phyloP scores from a whole-genome alignment of 805 yeast genomes.

The Candida khao-thaluensis region DNA sequence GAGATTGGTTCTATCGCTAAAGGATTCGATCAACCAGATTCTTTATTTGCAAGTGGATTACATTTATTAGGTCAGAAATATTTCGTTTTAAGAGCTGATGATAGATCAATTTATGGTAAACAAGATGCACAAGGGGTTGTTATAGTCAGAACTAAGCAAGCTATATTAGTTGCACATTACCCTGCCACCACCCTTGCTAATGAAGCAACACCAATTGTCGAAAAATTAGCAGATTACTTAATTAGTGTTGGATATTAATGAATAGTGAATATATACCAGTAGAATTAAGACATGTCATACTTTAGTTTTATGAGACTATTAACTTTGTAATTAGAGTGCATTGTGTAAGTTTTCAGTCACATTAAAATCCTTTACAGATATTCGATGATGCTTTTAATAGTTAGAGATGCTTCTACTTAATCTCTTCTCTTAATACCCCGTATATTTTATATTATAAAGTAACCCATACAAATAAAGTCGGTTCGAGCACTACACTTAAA shows the following conservation, averaged over 20 bases:
- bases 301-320: too few relatives aligned
- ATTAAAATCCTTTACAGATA: too few relatives aligned
- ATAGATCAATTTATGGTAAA: conserved; percentile 91
- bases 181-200: conserved; percentile 90
- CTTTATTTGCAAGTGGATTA: conserved; percentile 81
- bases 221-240: conserved; percentile 92
- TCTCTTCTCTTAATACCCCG: too few relatives aligned
- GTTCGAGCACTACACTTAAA: conserved; percentile 3
- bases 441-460: background rate
- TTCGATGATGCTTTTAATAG: too few relatives aligned
- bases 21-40: conserved; percentile 78
- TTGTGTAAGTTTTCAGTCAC: too few relatives aligned
- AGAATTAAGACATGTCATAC: too few relatives aligned
- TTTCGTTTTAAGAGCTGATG: conserved; percentile 85
- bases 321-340: too few relatives aligned
- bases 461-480: background rate
- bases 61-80: conserved; percentile 85
- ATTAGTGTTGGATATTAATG: conserved; percentile 77
- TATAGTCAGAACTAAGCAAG: conserved; percentile 91
- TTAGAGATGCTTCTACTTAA: too few relatives aligned
- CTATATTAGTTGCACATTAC: conserved; percentile 91
- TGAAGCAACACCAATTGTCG: conserved; percentile 92
- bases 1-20: conserved; percentile 74
- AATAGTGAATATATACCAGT: conserved; percentile 3
- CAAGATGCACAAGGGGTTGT: conserved; percentile 83